Percentiles rank a stretch among this genome's conserved stretches.
These are phyloP conservation scores for Irpex sp. DNA, from an alignment of 1,284 basidiomycete species.

Conservation along the genomic window DNA sequence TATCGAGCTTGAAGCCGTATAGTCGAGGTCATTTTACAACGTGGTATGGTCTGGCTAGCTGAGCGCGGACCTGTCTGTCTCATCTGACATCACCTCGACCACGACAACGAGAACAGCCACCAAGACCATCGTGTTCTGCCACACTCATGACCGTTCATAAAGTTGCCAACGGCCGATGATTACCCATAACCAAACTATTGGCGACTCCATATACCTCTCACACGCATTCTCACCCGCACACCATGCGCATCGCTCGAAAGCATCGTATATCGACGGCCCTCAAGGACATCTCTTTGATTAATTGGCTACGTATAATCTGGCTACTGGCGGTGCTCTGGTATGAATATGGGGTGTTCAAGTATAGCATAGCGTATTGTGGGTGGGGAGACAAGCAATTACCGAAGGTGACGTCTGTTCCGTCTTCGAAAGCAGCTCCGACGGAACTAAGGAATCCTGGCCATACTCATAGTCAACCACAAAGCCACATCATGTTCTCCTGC, in stretches of 20 bases:
- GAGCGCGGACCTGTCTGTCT: neutral
- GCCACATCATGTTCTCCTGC: constrained; percentile 59
- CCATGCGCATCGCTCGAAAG: neutral
- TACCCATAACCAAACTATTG: neutral
- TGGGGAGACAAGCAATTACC: constrained; percentile 41
- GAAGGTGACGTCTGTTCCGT: constrained; percentile 9
- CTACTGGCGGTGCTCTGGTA: constrained; percentile 59
- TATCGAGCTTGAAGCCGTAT: no score
- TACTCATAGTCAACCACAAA: neutral
- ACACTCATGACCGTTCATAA: neutral
- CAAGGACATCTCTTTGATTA: constrained; percentile 9
- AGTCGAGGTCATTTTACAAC: neutral
- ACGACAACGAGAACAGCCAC: neutral
- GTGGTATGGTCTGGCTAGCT: neutral
- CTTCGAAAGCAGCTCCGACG: constrained; percentile 12
- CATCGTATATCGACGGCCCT: neutral
- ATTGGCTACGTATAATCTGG: constrained; percentile 49
- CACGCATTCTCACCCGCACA: neutral
- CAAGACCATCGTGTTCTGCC: neutral
- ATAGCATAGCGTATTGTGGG: constrained; percentile 41
- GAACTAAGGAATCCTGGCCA: constrained; percentile 5
- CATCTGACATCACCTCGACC: neutral
- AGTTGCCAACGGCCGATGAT: neutral
- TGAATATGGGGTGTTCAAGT: constrained; percentile 53
- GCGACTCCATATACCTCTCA: neutral